phyloP scores from a whole-genome alignment of 352 stramenopile species.

The Pythium apleroticum region DNA sequence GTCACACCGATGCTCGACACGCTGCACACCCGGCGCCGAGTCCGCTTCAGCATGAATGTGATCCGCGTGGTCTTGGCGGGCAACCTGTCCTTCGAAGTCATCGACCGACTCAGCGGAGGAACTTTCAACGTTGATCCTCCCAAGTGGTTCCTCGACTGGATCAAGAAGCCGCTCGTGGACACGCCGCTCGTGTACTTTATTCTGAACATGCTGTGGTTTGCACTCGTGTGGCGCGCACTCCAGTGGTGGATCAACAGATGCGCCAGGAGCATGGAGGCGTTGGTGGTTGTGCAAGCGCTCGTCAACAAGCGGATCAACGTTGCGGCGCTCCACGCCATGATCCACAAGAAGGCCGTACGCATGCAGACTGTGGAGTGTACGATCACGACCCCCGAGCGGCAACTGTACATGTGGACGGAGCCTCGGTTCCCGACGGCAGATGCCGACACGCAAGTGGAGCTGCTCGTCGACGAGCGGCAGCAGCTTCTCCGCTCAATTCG shows the following conservation, averaged over 20 bases:
- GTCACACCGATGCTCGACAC: slow-evolving; percentile 84
- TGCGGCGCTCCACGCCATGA: slow-evolving; percentile 36
- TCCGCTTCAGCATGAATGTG: slow-evolving; percentile 76
- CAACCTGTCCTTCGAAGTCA: slow-evolving; percentile 92
- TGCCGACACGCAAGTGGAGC: slow-evolving; percentile 80
- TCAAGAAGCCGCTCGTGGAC: slow-evolving; percentile 69
- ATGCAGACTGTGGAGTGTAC: slow-evolving; percentile 45
- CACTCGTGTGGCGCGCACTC: slow-evolving; percentile 57
- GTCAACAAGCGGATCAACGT: slow-evolving; percentile 66
- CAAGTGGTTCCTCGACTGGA: slow-evolving; percentile 77
- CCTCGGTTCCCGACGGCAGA: slow-evolving; percentile 86
- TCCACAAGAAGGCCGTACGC: slow-evolving; percentile 42
- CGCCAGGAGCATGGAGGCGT: slow-evolving; percentile 72
- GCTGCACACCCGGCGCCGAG: slow-evolving; percentile 56
- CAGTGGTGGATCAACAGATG: slow-evolving; percentile 39
- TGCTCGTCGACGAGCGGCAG: slow-evolving; percentile 64
- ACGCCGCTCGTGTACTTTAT: slow-evolving; percentile 72
- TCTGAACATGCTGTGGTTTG: slow-evolving; percentile 74
- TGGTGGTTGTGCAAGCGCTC: slow-evolving; percentile 88
- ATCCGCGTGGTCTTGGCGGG: slow-evolving; percentile 93
- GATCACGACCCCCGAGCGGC: slow-evolving; percentile 45
- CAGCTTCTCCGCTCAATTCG: slow-evolving; percentile 60
- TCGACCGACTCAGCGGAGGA: slow-evolving; percentile 93
- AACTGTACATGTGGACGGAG: slow-evolving; percentile 81
- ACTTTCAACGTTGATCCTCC: slow-evolving; percentile 90